phyloP scores from a whole-genome alignment of 1,284 basidiomycete species.

The Rhodotorula mucilaginosa region DNA sequence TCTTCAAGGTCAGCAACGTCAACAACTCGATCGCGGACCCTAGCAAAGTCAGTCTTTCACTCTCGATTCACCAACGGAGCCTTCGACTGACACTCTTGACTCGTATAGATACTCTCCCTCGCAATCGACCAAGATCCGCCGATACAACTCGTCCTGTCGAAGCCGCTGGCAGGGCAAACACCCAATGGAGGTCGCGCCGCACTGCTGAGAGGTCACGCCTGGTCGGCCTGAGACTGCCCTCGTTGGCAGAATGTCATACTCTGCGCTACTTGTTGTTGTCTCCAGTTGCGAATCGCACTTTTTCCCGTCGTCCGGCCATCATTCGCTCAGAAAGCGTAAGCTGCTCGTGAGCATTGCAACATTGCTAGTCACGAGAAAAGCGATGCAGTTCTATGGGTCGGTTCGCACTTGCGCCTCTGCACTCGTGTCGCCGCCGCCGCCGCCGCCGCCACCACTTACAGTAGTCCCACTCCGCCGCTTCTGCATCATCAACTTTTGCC shows the following conservation, averaged over 20 bases:
- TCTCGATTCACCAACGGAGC: fast-evolving
- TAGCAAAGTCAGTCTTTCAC: background rate
- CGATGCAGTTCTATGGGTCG: background rate
- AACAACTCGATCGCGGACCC: slow-evolving; percentile 24
- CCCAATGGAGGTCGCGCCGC: background rate
- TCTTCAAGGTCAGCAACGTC: slow-evolving; percentile 25
- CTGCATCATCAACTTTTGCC: slow-evolving; percentile 11
- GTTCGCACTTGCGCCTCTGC: background rate
- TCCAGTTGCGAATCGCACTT: background rate
- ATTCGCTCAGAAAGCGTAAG: background rate
- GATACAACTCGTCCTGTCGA: background rate
- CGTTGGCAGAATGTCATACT: too few relatives aligned
- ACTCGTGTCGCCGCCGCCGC: background rate
- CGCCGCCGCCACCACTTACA: background rate
- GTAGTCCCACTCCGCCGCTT: background rate
- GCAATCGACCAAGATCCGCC: background rate
- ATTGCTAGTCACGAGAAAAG: background rate
- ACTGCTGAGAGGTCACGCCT: background rate
- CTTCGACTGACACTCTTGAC: too few relatives aligned
- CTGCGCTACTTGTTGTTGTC: background rate
- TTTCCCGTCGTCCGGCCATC: background rate
- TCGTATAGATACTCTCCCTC: slow-evolving; percentile 7
- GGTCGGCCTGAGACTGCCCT: background rate
- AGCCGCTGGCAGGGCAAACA: background rate
- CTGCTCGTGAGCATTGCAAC: too few relatives aligned